Evolutionary conservation across 169 alveolate species (phyloP), one percentile per base, ranked within the genome.

Genomic region (Plasmodium cynomolgi): DNA sequence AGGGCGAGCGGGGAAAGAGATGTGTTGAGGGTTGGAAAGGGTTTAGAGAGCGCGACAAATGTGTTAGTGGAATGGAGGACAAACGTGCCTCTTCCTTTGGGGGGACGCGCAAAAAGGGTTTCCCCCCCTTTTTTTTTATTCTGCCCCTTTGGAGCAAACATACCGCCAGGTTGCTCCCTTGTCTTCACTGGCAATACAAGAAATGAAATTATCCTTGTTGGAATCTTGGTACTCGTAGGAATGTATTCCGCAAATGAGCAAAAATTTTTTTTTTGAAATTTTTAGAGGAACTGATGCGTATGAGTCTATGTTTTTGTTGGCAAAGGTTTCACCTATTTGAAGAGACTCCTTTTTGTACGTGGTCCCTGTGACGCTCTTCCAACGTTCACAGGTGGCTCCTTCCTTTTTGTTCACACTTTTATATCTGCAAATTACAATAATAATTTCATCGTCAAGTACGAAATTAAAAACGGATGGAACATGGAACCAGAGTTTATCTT

Each of bases 111-210:
- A 29, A 77, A 74, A 71, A 6, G 80, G 8, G 3, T 20, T 41
- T 8, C 34, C 1, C 3, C 34, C 6, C 17, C 0, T 71, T 29
- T 71, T 29, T 8, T 41, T 29, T 44, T 23, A 2, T 29, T 34
- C 39, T 82, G 0, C 39, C 71, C 34, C 26, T 62, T n/a, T 1
- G 75, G 75, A 62, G 58, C 5, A 11, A 11, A 20, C 75, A 2
- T 83, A 83, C 92, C 29, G 17, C 92, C 92, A 83, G 2, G 15
- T 83, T 33, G 1, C 9, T 3, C 92, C 92, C 39, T 39, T 68
- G 72, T 83, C 92, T 26, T 62, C 72, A 83, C 92, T 83, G 31
- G 73, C 92, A 11, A 23, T 9, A n/a, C 92, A 83, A 23, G 20
- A 13, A 31, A 83, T 68, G 37, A 34, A 20, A 68, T 83, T 56